Percentiles rank a stretch among this genome's conserved stretches.
Conservation (phyloP, 208 protist species). For the Leishmania aethiopica region DNA sequence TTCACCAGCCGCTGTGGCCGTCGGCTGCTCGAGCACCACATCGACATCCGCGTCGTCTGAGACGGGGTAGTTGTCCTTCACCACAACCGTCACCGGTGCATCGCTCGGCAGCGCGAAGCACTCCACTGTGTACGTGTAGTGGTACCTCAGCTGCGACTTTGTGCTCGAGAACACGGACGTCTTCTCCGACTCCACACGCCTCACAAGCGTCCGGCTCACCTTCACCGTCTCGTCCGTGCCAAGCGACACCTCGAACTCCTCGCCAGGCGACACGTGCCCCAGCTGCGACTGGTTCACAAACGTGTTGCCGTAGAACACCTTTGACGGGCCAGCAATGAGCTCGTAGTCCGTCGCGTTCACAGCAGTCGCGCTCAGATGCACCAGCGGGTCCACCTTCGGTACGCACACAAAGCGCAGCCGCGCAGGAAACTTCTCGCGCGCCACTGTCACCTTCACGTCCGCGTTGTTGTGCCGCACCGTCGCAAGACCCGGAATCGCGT, state of each 20-base stretch:
- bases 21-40: constrained; percentile 36
- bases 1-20: not conserved
- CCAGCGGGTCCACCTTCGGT: constrained; percentile 37
- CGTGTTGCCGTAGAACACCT: constrained; percentile 52
- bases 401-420: constrained; percentile 41
- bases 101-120: constrained; percentile 21
- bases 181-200: constrained; percentile 28
- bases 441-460: constrained; percentile 46
- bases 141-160: constrained; percentile 28
- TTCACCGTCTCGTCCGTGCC: constrained; percentile 47
- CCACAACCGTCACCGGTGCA: constrained; percentile 38
- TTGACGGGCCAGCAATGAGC: constrained; percentile 51
- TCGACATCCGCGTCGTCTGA: constrained; percentile 39
- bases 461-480: constrained; percentile 55
- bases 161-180: constrained; percentile 21
- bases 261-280: constrained; percentile 39
- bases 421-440: constrained; percentile 36
- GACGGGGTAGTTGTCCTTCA: constrained; percentile 60
- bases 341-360: constrained; percentile 50
- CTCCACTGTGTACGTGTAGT: constrained; percentile 30
- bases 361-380: constrained; percentile 43
- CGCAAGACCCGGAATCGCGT: constrained; percentile 40
- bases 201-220: constrained; percentile 35
- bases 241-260: constrained; percentile 53
- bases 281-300: constrained; percentile 53